A percentile compares a stretch with the other conserved stretches of the same genome.
Evolutionary conservation across 305 asterid genomes (phyloP).

Genomic region (Solanum hybrid): DNA sequence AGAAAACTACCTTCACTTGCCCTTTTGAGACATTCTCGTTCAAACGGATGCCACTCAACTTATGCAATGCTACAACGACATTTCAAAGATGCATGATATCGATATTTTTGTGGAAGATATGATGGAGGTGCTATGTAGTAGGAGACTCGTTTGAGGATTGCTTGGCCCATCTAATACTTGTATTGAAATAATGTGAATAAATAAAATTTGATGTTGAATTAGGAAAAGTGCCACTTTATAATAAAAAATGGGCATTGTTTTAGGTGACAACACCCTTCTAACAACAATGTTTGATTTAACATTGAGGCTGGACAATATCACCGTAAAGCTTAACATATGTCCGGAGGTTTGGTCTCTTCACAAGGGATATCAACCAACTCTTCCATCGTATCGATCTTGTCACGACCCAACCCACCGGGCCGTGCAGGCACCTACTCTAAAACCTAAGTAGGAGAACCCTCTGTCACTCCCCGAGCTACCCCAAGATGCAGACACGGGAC

Average conservation of each 20-base stretch:
- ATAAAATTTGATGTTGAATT: not conserved
- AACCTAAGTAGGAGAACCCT: too few relatives aligned
- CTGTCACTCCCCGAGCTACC: too few relatives aligned
- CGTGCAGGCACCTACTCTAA: too few relatives aligned
- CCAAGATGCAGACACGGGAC: too few relatives aligned
- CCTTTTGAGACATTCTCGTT: not conserved
- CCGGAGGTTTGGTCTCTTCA: not conserved
- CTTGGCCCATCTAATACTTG: not conserved
- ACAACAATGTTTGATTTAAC: not conserved
- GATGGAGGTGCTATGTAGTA: not conserved
- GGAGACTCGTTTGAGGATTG: not conserved
- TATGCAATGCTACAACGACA: not conserved
- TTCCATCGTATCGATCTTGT: not conserved
- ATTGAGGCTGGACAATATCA: not conserved
- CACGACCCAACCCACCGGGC: too few relatives aligned
- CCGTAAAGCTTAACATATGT: not conserved
- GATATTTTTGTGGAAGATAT: not conserved
- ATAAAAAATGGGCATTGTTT: not conserved
- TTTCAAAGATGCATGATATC: not conserved
- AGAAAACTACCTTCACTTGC: not conserved
- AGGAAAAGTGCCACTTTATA: not conserved
- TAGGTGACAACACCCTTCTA: not conserved
- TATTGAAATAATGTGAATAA: not conserved
- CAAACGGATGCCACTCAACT: not conserved
- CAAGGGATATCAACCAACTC: not conserved